phyloP scores from a whole-genome alignment of 352 stramenopile genomes.

The Phytophthora brassicae region DNA sequence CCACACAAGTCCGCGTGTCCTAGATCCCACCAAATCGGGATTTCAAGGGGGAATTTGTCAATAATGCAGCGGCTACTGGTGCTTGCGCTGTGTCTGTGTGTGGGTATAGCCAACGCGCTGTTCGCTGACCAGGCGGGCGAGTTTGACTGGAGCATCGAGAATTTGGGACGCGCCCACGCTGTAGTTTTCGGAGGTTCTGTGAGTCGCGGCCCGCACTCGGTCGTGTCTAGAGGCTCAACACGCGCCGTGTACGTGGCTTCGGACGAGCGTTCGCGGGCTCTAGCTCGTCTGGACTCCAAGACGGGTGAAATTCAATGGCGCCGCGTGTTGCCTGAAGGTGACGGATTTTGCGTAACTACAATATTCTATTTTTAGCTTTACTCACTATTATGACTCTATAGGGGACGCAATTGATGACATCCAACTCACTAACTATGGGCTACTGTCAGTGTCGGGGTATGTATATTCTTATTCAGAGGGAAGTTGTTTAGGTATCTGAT shows the following conservation, averaged over 20 bases:
- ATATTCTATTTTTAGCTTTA: neutral
- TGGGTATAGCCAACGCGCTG: slow-evolving; percentile 37
- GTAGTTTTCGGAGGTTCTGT: slow-evolving; percentile 55
- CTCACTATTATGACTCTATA: slow-evolving; percentile 21
- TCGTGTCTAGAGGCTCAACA: slow-evolving; percentile 41
- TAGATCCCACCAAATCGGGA: neutral
- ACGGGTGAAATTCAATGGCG: slow-evolving; percentile 79
- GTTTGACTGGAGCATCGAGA: slow-evolving; percentile 76
- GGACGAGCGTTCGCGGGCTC: slow-evolving; percentile 54
- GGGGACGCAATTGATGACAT: slow-evolving; percentile 68
- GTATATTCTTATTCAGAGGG: slow-evolving; percentile 18
- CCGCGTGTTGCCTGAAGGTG: slow-evolving; percentile 56
- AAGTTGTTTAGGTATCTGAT: slow-evolving; percentile 2
- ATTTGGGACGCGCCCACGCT: slow-evolving; percentile 53
- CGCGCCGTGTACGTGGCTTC: slow-evolving; percentile 73
- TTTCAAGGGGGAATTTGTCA: slow-evolving; percentile 5
- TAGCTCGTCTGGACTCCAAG: slow-evolving; percentile 70
- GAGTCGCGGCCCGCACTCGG: slow-evolving; percentile 38
- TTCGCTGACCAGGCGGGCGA: slow-evolving; percentile 79
- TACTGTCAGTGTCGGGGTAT: slow-evolving; percentile 72
- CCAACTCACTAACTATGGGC: slow-evolving; percentile 65
- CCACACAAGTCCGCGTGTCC: neutral
- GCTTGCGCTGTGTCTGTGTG: slow-evolving; percentile 27
- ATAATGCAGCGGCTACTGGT: slow-evolving; percentile 32
- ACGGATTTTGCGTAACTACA: no score